phyloP scores from a whole-genome alignment of 768 basidiomycete species.

The Collybia mongolica region DNA sequence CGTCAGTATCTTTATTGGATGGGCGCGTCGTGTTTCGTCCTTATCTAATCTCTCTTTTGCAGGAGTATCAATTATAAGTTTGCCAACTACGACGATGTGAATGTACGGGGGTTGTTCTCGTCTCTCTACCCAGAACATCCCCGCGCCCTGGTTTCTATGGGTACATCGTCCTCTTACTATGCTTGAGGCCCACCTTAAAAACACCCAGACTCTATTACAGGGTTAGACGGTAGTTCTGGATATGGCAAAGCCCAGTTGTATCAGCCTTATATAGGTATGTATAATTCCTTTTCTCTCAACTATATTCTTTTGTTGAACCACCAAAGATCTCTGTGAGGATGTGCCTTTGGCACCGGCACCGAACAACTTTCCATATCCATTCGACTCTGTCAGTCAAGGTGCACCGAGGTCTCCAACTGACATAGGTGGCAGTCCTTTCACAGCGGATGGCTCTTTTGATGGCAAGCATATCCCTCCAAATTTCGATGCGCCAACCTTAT shows the following conservation, averaged over 20 bases:
- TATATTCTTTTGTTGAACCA: background rate
- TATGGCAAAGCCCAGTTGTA: background rate
- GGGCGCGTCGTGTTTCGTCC: too few relatives aligned
- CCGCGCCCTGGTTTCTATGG: too few relatives aligned
- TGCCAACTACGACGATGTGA: too few relatives aligned
- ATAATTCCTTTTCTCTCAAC: too few relatives aligned
- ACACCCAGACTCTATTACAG: background rate
- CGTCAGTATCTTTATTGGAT: too few relatives aligned
- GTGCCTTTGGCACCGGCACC: background rate
- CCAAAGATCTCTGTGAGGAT: too few relatives aligned
- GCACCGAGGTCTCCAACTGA: background rate
- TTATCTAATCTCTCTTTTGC: too few relatives aligned
- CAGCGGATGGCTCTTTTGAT: background rate
- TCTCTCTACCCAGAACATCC: too few relatives aligned
- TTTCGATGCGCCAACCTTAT: background rate
- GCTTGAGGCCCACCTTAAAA: background rate
- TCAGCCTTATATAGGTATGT: background rate
- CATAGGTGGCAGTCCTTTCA: background rate
- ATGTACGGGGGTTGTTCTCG: too few relatives aligned
- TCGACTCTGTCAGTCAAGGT: background rate
- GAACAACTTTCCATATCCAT: background rate
- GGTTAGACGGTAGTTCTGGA: background rate
- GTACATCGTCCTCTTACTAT: too few relatives aligned
- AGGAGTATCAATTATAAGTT: too few relatives aligned
- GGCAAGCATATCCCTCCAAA: background rate